Evolutionary conservation across 2,329 filamentous ascomycete genomes (phyloP).

Genomic region (Cladosporium halotolerans): DNA sequence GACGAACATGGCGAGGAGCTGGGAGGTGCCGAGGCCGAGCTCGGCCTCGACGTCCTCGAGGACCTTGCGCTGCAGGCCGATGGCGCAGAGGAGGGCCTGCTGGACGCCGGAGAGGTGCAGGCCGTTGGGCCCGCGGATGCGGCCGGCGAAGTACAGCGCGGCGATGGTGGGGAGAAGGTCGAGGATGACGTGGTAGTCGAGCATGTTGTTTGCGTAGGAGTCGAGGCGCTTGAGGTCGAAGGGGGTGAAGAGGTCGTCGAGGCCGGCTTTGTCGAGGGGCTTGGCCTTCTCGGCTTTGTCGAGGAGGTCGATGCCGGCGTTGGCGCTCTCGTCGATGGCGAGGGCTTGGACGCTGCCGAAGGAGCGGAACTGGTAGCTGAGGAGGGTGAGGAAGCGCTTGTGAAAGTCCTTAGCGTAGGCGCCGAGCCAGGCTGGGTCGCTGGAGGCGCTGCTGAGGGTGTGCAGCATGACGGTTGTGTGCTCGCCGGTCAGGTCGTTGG

Average conservation of each 20-base stretch:
- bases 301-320: constrained; percentile 57
- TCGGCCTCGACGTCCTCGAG: constrained; percentile 76
- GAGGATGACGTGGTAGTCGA: constrained; percentile 95
- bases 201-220: constrained; percentile 91
- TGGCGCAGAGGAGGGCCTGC: constrained; percentile 77
- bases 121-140: constrained; percentile 43
- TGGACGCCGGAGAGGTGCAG: constrained; percentile 77
- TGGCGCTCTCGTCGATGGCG: constrained; percentile 81
- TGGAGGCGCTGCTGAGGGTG: constrained; percentile 57
- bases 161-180: constrained; percentile 84
- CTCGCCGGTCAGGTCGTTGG: constrained; percentile 93
- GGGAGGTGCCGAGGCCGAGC: constrained; percentile 63
- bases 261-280: constrained; percentile 63
- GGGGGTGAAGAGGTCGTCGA: constrained; percentile 74
- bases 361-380: constrained; percentile 85
- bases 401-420: constrained; percentile 93
- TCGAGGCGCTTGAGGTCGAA: constrained; percentile 94
- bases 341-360: constrained; percentile 75
- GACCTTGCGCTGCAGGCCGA: constrained; percentile 85
- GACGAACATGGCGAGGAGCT: constrained; percentile 93
- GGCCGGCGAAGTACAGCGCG: constrained; percentile 75
- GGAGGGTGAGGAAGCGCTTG: constrained; percentile 77
- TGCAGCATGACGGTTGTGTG: constrained; percentile 97
- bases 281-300: constrained; percentile 47
- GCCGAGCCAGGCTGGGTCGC: constrained; percentile 77